These are phyloP conservation scores for Alternaria atra DNA, from an alignment of 2,329 filamentous ascomycete genomes.

Conservation along the genomic window DNA sequence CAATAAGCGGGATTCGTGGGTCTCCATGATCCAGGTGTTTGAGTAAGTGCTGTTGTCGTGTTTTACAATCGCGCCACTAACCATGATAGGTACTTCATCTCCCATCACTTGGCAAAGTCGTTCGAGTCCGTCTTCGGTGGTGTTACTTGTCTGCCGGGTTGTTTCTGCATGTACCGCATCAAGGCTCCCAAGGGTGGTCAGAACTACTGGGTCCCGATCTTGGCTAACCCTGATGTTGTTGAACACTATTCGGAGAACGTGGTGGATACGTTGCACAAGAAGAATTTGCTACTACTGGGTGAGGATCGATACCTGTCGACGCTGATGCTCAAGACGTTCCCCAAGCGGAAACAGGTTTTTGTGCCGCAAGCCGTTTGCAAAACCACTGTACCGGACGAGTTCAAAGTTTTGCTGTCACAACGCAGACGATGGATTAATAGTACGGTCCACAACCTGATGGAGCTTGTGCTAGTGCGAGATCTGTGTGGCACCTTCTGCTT, in stretches of 20 bases:
- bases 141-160: constrained; percentile 97
- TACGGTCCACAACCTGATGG: constrained; percentile 98
- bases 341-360: constrained; percentile 98
- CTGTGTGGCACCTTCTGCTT: constrained; percentile 99
- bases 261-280: constrained; percentile 97
- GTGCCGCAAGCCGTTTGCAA: constrained; percentile 99
- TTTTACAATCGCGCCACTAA: constrained; percentile 39
- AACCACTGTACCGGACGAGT: constrained; percentile 92
- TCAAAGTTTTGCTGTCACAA: constrained; percentile 91
- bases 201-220: constrained; percentile 99
- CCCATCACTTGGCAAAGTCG: constrained; percentile 93
- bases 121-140: constrained; percentile 99
- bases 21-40: constrained; percentile 98
- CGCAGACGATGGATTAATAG: constrained; percentile 99
- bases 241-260: constrained; percentile 99
- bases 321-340: constrained; percentile 98
- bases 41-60: constrained; percentile 64
- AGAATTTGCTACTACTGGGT: constrained; percentile 89
- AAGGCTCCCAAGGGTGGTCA: constrained; percentile 98
- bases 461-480: constrained; percentile 92
- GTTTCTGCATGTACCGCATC: constrained; percentile 99
- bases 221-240: constrained; percentile 97
- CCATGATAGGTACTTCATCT: constrained; percentile 81
- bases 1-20: constrained; percentile 95
- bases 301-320: constrained; percentile 97